Percentiles rank a stretch among this genome's conserved stretches.
Evolutionary conservation across 768 basidiomycete species (phyloP).

Genomic region (Lactarius evosmus): DNA sequence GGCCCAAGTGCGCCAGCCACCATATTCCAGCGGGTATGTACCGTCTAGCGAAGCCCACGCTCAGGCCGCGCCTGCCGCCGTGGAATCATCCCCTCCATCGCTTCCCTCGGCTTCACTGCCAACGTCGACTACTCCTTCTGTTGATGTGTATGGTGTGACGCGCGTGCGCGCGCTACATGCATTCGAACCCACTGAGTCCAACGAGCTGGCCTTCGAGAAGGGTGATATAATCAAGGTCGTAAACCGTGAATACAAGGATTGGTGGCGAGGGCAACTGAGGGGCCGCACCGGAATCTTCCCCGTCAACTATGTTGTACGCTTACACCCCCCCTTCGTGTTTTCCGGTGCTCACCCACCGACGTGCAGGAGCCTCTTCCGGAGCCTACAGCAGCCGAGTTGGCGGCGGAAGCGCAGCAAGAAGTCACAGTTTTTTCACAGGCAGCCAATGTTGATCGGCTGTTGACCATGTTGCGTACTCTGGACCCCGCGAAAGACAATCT

Average conservation of each 20-base stretch:
- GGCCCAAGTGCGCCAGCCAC: conserved; percentile 29
- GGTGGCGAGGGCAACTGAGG: conserved; percentile 93
- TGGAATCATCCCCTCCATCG: conserved; percentile 25
- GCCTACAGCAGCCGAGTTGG: conserved; percentile 70
- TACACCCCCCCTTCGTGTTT: background rate
- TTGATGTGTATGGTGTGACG: conserved; percentile 49
- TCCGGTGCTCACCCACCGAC: background rate
- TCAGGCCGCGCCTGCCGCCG: conserved; percentile 30
- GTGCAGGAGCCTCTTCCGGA: conserved; percentile 80
- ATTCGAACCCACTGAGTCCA: conserved; percentile 83
- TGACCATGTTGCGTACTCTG: conserved; percentile 14
- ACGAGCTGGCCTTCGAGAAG: conserved; percentile 87
- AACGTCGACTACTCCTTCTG: conserved; percentile 31
- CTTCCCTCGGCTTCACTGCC: conserved; percentile 31
- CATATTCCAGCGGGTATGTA: conserved; percentile 53
- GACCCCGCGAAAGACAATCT: conserved; percentile 21
- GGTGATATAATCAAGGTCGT: conserved; percentile 95
- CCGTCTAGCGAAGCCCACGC: conserved; percentile 34
- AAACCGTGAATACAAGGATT: conserved; percentile 90
- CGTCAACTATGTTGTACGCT: conserved; percentile 88
- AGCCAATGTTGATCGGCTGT: conserved; percentile 76
- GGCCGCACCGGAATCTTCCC: conserved; percentile 95
- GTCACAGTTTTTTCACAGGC: conserved; percentile 85
- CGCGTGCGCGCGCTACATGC: conserved; percentile 87
- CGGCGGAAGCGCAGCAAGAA: conserved; percentile 82